Evolutionary conservation across 352 stramenopile species (phyloP).

Genomic region (Aphanomyces cochlioides): DNA sequence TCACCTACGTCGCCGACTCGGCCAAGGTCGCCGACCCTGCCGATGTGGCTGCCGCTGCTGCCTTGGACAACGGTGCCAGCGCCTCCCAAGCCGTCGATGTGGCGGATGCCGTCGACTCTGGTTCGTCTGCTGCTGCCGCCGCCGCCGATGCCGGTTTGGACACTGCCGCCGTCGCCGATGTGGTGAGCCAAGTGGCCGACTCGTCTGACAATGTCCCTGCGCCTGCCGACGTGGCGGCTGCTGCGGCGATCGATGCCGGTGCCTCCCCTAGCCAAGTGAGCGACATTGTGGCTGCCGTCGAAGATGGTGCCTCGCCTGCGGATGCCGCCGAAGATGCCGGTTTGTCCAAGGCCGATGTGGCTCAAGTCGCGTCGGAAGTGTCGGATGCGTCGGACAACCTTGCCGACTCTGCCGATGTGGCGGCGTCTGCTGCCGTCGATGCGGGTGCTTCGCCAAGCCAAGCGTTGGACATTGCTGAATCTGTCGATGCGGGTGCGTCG

Average conservation of each 20-base stretch:
- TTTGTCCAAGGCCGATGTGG: neutral
- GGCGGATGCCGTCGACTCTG: conserved; percentile 1
- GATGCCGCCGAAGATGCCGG: conserved; percentile 6
- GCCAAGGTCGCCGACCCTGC: neutral
- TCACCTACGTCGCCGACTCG: neutral
- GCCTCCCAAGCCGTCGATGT: conserved; percentile 1
- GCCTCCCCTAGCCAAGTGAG: neutral
- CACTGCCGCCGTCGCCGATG: neutral
- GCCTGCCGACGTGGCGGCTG: conserved; percentile 7
- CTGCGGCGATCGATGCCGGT: conserved; percentile 5
- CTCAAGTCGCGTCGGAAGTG: neutral
- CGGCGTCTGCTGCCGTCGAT: too few species aligned
- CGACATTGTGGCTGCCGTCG: neutral
- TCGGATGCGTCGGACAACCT: too few species aligned
- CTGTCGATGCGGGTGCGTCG: too few species aligned
- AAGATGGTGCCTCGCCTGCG: conserved; percentile 5
- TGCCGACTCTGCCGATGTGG: too few species aligned
- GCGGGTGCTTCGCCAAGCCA: too few species aligned
- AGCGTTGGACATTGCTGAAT: too few species aligned
- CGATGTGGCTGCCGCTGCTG: neutral
- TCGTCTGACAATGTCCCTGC: neutral
- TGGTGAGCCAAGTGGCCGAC: neutral
- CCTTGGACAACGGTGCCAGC: conserved; percentile 1
- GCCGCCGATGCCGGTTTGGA: neutral
- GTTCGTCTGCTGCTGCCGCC: neutral